Base-by-base conservation (phyloP, 2,329 filamentous ascomycete species). In the Sclerotinia trifoliorum region DNA sequence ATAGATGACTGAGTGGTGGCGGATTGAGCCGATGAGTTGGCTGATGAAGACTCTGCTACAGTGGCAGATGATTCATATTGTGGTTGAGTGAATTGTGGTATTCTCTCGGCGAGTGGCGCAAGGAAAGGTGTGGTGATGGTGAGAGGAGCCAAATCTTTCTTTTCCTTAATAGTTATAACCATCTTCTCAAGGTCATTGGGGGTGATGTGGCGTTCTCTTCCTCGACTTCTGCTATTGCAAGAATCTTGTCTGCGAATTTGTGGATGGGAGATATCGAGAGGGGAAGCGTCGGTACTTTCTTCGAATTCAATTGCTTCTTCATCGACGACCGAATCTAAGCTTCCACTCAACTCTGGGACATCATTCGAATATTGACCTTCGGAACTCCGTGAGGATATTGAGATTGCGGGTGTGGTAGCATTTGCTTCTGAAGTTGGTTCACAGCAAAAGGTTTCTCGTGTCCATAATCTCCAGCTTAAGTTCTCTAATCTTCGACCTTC, bases 401-500 rank as follows among this genome's bases (percentile, higher is more conserved):
- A 78, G 70, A 80, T 79, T 4, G 80, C 78, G 56, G 80, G 76
- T 3, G 80, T 74, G 19, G 79, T 77, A 49, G 84, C 79, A 67
- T 84, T 81, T 35, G 81, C 80, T 74, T 84, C 82, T 74, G 84
- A 83, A 69, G 85, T 83, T 51, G 85, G 85, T 71, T 92, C 90
- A 80, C 90, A 94, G 80, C 94, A 96, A 75, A 97, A 93, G 15
- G 92, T 94, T 78, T 98, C 94, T 76, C 93, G 87, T 75, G 93
- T 96, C 94, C 94, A 98, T 70, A 98, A 82, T 75, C 95, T 85
- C 95, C 95, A 98, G 78, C 91, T 96, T 71, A 99, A 84, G 81
- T 99, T 98, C 79, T 98, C 95, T 78, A 97, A 84, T 77, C 95
- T 86, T 77, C 92, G 89, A 68, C 95, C 95, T 80, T 98, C 91